Base-by-base conservation (phyloP, 106 monocot species). In the Dactylorhiza incarnata region DNA sequence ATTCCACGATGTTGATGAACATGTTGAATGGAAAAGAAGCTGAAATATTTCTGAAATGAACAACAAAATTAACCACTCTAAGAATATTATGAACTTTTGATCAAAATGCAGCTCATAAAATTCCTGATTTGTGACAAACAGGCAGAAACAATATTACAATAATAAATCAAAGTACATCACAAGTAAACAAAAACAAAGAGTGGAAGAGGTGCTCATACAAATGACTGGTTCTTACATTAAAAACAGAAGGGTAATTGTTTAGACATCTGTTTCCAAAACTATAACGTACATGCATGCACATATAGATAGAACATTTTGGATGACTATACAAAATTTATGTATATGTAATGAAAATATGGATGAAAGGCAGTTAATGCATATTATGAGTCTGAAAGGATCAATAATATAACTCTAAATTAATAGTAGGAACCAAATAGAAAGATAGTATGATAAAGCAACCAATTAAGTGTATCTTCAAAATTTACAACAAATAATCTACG, bases 1-100 rank as follows among this genome's bases (percentile, higher is more conserved):
- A 92, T 78, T 92, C 92, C 83, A 92, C 55, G 47, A 92, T 85
- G 70, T 84, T 81, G 75, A 45, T 75, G 79, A 92, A 87, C 71
- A 82, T 84, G 70, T 68, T 55, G 80, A 89, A 89, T 67, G 92
- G 92, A 47, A 92, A 82, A 69, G 85, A 82, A 61, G 78, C 56
- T 45, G 73, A 84, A 74, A 87, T 23, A 77, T 87, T 55, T 77
- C 92, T 92, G 68, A 62, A 74, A 48, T 11, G 9, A 81, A 51
- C 71, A 49, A 44, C 65, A n/a, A 56, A 45, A 70, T 76, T 7
- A 72, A 9, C 1, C 9, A 44, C n/a, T 72, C n/a, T 65, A 45
- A 50, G 19, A 63, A 72, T 51, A 71, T 77, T 10, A 69, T 5
- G 54, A 1, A 68, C 69, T 69, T 44, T 13, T 44, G 45, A 69